Base-by-base conservation (phyloP, 768 basidiomycete species). In the Termitomyces bulborhizus region DNA sequence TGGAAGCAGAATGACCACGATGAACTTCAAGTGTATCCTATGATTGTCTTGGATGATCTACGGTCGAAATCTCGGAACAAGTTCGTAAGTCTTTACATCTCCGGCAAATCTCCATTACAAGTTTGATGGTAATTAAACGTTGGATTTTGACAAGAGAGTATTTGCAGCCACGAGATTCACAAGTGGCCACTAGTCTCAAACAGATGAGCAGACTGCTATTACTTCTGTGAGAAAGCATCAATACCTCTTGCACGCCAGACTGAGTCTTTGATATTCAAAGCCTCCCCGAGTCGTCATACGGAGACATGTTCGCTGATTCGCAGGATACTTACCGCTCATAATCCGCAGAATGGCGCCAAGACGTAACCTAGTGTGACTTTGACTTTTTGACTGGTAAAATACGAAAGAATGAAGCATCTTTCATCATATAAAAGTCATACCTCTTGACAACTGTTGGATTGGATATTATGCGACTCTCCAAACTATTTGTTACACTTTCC, bases 321-420 rank as follows among this genome's bases (percentile, higher is more conserved):
- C 58, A 57, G 60, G 60, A 56, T 60, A 29, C 29, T 51, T n/a
- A 34, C 8, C n/a, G 24, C 46, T 34, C 8, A 43, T 46, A 49
- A 37, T 26, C 42, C 47, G 39, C 21, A 36, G n/a, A 15, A 44
- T 29, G 27, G 15, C 6, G 7, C 12, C 26, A 50, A 26, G 37
- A 26, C 37, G 42, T 49, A 51, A 29, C 4, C 29, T 45, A 51
- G 34, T 53, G 37, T 42, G n/a, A 46, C 24, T 26, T 34, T 39
- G 7, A 1, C 34, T 26, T 43, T 9, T 49, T 18, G 41, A 11
- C 13, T 51, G 46, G 58, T 36, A 44, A 18, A 55, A 52, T 21
- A 36, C 41, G 26, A 39, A 36, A 26, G 18, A 51, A 31, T 49
- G 32, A 15, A n/a, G 51, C 34, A 16, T 11, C 16, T 11, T 34